phyloP scores from a whole-genome alignment of 208 protist species.

The Trypanosoma conorhini region DNA sequence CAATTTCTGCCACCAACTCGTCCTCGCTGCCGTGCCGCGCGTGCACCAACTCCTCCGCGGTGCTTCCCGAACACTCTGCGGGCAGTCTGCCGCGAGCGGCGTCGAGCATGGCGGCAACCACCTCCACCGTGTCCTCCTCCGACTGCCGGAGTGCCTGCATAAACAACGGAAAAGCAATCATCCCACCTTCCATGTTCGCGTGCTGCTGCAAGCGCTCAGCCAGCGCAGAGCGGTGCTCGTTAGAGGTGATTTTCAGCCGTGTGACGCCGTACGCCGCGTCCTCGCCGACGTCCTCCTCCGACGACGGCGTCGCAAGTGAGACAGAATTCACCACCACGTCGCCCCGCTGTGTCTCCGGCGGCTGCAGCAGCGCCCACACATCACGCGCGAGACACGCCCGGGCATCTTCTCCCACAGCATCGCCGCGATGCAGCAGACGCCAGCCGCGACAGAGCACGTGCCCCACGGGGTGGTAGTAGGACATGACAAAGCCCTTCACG shows the following conservation, averaged over 20 bases:
- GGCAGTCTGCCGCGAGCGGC: neutral
- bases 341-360: constrained; percentile 10
- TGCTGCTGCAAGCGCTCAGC: constrained; percentile 44
- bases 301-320: constrained; percentile 6
- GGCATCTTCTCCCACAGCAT: constrained; percentile 22
- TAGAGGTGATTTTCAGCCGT: constrained; percentile 34
- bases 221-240: constrained; percentile 40
- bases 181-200: constrained; percentile 28
- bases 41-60: constrained; percentile 23
- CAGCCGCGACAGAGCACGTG: constrained; percentile 67
- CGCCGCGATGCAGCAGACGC: constrained; percentile 31
- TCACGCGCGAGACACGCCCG: constrained; percentile 47
- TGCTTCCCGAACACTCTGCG: neutral
- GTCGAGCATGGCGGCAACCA: constrained; percentile 10
- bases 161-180: constrained; percentile 27
- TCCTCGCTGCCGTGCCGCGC: constrained; percentile 28
- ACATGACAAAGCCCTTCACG: constrained; percentile 37
- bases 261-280: constrained; percentile 11
- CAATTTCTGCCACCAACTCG: constrained; percentile 20
- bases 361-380: constrained; percentile 41
- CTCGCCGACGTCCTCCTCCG: neutral
- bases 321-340: constrained; percentile 22
- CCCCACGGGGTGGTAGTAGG: constrained; percentile 59
- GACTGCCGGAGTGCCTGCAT: constrained; percentile 21
- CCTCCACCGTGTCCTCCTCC: constrained; percentile 19